Evolutionary conservation across 2,329 filamentous ascomycete genomes (phyloP).

Genomic region (Hysterium pulicare): DNA sequence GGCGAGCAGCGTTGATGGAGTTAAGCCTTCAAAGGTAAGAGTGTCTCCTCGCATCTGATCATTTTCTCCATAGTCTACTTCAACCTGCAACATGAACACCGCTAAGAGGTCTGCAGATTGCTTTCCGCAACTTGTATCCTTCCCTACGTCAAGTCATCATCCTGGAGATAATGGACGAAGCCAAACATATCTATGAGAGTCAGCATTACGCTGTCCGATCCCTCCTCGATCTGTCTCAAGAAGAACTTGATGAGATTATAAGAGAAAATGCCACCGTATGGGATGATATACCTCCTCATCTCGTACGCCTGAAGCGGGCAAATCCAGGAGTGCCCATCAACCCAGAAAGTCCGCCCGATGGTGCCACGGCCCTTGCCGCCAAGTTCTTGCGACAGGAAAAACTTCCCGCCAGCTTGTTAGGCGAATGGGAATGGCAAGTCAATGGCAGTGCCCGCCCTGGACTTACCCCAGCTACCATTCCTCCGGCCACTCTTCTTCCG

Average conservation of each 20-base stretch:
- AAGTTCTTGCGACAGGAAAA: constrained; percentile 15
- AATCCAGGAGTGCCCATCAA: constrained; percentile 13
- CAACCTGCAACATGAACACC: no score
- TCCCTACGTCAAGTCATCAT: constrained; percentile 20
- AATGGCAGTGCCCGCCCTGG: neutral
- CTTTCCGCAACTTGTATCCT: constrained; percentile 13
- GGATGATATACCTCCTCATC: constrained; percentile 10
- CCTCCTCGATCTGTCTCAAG: constrained; percentile 11
- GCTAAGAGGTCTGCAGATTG: constrained; percentile 7
- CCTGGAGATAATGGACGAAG: constrained; percentile 12
- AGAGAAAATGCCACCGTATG: constrained; percentile 7
- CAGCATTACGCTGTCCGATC: constrained; percentile 8
- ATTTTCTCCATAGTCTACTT: neutral
- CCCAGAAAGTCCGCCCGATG: constrained; percentile 13
- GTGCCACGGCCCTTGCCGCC: constrained; percentile 12
- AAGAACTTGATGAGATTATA: constrained; percentile 8
- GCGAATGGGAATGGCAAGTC: neutral
- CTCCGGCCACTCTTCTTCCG: no score
- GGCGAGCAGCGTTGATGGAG: neutral
- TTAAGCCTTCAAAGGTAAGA: constrained; percentile 3
- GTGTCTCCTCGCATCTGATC: neutral
- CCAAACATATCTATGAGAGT: constrained; percentile 3
- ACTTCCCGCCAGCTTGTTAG: constrained; percentile 12
- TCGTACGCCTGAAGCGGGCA: constrained; percentile 7
- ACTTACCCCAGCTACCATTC: no score